These are phyloP conservation scores for Cystobasidiaceae sp. DNA, from an alignment of 1,284 basidiomycete species.

Conservation along the genomic window DNA sequence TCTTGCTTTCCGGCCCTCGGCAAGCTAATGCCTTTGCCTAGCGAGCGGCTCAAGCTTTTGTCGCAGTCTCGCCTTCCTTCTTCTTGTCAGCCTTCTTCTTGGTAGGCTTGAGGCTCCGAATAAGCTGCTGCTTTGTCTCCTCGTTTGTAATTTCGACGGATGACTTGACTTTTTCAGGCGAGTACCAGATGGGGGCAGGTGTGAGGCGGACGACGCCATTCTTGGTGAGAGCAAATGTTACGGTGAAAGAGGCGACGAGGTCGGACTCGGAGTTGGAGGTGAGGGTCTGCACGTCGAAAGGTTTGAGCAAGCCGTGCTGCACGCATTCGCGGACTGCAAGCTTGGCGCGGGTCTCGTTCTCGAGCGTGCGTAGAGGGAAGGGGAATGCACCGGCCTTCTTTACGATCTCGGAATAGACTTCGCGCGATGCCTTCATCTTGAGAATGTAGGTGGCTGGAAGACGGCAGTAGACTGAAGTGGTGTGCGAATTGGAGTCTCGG, in stretches of 20 bases:
- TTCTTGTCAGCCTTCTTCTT: constrained; percentile 92
- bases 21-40: background rate
- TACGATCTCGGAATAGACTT: constrained; percentile 91
- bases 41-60: constrained; percentile 4
- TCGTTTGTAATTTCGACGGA: constrained; percentile 84
- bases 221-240: constrained; percentile 43
- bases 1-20: background rate
- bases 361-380: constrained; percentile 87
- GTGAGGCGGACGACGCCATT: constrained; percentile 43
- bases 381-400: constrained; percentile 98
- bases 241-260: constrained; percentile 3
- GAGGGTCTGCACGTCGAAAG: constrained; percentile 64
- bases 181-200: constrained; percentile 78
- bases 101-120: constrained; percentile 73
- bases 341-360: constrained; percentile 90
- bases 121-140: constrained; percentile 70
- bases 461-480: constrained; percentile 52
- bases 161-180: constrained; percentile 78
- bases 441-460: constrained; percentile 80
- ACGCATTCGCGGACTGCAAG: constrained; percentile 92
- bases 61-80: constrained; percentile 59
- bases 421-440: constrained; percentile 94
- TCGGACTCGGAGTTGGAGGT: background rate
- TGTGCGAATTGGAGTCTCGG: constrained; percentile 28
- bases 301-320: constrained; percentile 82